These are phyloP conservation scores for Yamadazyma triangularis DNA, from an alignment of 1,139 yeast species.

Conservation along the genomic window DNA sequence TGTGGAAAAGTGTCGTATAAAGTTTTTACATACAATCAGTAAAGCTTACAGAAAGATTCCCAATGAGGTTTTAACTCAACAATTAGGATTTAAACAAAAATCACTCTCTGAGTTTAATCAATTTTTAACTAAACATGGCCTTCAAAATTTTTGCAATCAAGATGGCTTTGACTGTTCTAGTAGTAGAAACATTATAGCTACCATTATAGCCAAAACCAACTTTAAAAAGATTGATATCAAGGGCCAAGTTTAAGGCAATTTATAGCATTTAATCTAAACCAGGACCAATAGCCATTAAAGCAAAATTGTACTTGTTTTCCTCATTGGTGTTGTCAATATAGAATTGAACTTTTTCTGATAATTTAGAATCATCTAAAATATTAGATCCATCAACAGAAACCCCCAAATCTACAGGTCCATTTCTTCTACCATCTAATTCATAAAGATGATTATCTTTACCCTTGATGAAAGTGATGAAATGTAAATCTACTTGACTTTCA, in stretches of 20 bases:
- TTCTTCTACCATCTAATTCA: conserved; percentile 87
- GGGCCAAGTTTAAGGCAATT: conserved; percentile 58
- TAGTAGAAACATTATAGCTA: conserved; percentile 44
- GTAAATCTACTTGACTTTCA: conserved; percentile 59
- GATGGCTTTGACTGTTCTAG: conserved; percentile 38
- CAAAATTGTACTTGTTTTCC: conserved; percentile 55
- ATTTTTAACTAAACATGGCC: conserved; percentile 35
- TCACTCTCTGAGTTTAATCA: conserved; percentile 16
- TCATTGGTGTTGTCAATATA: conserved; percentile 65
- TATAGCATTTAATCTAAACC: conserved; percentile 27
- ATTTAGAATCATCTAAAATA: conserved; percentile 48
- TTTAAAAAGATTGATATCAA: conserved; percentile 79
- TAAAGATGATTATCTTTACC: conserved; percentile 56
- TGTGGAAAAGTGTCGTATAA: conserved; percentile 53
- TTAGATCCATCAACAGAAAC: conserved; percentile 30
- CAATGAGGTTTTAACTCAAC: conserved; percentile 37
- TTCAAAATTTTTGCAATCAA: conserved; percentile 32
- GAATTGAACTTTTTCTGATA: conserved; percentile 54
- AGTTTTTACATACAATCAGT: conserved; percentile 55
- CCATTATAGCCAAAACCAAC: conserved; percentile 35
- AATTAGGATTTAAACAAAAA: conserved; percentile 39
- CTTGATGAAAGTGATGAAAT: conserved; percentile 73
- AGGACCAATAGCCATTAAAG: conserved; percentile 66
- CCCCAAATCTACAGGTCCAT: conserved; percentile 72
- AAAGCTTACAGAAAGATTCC: conserved; percentile 57